phyloP scores from a whole-genome alignment of 2,329 filamentous ascomycete species.

The Alternaria viburni region DNA sequence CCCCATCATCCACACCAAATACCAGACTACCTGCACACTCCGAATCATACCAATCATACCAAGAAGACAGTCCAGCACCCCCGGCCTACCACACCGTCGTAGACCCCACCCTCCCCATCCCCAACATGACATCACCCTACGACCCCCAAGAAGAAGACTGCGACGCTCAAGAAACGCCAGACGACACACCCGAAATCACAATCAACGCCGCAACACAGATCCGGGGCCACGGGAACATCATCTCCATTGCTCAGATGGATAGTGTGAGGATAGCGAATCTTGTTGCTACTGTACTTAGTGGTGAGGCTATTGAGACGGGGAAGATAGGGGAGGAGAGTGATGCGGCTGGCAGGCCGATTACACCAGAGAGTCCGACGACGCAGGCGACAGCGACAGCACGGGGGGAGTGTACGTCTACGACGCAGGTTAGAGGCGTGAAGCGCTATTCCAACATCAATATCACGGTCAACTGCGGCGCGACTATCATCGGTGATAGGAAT shows the following conservation, averaged over 20 bases:
- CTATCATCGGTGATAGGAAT: slow-evolving; percentile 44
- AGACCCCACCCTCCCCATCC: slow-evolving; percentile 25
- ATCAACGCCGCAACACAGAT: slow-evolving; percentile 46
- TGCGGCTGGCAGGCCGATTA: neutral
- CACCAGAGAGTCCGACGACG: slow-evolving; percentile 3
- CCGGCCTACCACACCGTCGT: slow-evolving; percentile 42
- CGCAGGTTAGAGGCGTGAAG: slow-evolving; percentile 12
- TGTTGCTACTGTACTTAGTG: slow-evolving; percentile 29
- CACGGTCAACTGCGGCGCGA: slow-evolving; percentile 44
- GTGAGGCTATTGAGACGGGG: neutral
- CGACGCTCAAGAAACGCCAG: neutral
- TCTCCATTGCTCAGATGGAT: slow-evolving; percentile 42
- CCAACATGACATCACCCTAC: slow-evolving; percentile 29
- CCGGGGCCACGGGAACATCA: slow-evolving; percentile 43
- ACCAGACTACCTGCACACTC: neutral
- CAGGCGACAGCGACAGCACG: slow-evolving; percentile 8
- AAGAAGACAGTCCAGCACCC: slow-evolving; percentile 31
- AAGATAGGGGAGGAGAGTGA: neutral
- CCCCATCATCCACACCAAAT: neutral
- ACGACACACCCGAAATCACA: slow-evolving; percentile 38
- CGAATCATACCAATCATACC: neutral
- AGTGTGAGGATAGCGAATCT: slow-evolving; percentile 36
- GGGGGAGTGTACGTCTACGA: slow-evolving; percentile 6
- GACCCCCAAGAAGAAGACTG: slow-evolving; percentile 20
- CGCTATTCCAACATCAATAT: slow-evolving; percentile 33